Evolutionary conservation across 805 yeast genomes (phyloP), one percentile per base, ranked within the genome.

Genomic region (Candida incommunis): DNA sequence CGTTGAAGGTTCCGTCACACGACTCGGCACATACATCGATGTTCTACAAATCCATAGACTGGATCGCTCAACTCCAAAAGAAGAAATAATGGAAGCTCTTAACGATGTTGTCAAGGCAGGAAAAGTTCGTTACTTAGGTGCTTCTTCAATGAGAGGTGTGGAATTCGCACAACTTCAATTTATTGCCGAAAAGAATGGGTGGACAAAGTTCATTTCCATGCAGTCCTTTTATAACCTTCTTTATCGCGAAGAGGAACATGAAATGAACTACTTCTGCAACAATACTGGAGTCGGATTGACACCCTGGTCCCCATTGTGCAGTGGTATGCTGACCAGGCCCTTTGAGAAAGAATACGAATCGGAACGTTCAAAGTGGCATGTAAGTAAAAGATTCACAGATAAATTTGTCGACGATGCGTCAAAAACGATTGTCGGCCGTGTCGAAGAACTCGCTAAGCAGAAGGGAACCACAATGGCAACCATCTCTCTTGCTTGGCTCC

Each of bases 221-320:
- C 84, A 79, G 59, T 71, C 71, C 49, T 70, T 62, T 54, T 75
- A 76, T 58, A 77, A 75, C 52, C 61, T 78, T 49, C 44, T 77
- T 2, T 65, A 73, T 51, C 63, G 85, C n/a, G 82, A 78, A 53
- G 82, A 78, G 45, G 85, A 79, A 56, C 61, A 76, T n/a, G 84
- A 79, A 54, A 63, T 76, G 69, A 72, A 68, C 48, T 74, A 72
- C 23, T 78, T 63, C 56, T 74, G 80, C 49, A 60, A 71, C 20
- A 64, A 62, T 41, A 69, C 70, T n/a, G 71, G 71, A 7, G 71
- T 79, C 31, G 80, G 78, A 1, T 45, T 76, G n/a, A 67, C 75
- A 43, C 82, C 83, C 9, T 78, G 76, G 76, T 70, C 77, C 9
- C 82, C 82, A 31, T 58, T 67, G 46, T 78, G 77, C 4, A 60